phyloP scores from a whole-genome alignment of 345 rosid genomes.

The Turnera subulata region DNA sequence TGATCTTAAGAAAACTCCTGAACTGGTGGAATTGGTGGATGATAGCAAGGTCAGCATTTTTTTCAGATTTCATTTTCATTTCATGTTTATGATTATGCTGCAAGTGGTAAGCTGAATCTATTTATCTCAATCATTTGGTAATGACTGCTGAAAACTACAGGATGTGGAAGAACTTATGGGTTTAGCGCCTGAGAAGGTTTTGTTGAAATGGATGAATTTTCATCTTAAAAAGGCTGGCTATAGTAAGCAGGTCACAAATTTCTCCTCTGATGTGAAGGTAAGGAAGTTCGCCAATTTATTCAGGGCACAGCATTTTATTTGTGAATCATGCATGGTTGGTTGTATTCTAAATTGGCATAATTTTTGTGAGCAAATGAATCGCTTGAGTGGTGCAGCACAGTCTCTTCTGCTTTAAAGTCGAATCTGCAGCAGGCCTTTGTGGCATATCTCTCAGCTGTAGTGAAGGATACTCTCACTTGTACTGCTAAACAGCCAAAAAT shows the following conservation, averaged over 20 bases:
- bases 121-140: not conserved
- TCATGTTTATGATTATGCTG: not conserved
- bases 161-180: slow-evolving; percentile 94
- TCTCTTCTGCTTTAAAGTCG: too few species aligned
- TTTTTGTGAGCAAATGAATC: too few species aligned
- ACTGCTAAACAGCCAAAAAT: too few species aligned
- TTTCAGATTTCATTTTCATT: not conserved
- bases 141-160: slow-evolving; percentile 35
- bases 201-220: slow-evolving; percentile 97
- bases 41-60: slow-evolving; percentile 55
- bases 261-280: slow-evolving; percentile 95
- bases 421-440: too few species aligned
- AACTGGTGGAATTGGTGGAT: slow-evolving; percentile 81
- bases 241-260: slow-evolving; percentile 80
- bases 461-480: too few species aligned
- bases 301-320: too few species aligned
- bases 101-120: not conserved
- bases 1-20: slow-evolving; percentile 91
- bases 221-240: slow-evolving; percentile 96
- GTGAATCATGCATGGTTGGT: too few species aligned
- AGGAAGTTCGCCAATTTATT: slow-evolving; percentile 17
- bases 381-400: too few species aligned
- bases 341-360: too few species aligned
- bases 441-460: too few species aligned
- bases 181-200: slow-evolving; percentile 88